Percentiles rank a stretch among this genome's conserved stretches.
These are phyloP conservation scores for Venturia nashicola DNA, from an alignment of 2,329 filamentous ascomycete genomes.

Conservation along the genomic window DNA sequence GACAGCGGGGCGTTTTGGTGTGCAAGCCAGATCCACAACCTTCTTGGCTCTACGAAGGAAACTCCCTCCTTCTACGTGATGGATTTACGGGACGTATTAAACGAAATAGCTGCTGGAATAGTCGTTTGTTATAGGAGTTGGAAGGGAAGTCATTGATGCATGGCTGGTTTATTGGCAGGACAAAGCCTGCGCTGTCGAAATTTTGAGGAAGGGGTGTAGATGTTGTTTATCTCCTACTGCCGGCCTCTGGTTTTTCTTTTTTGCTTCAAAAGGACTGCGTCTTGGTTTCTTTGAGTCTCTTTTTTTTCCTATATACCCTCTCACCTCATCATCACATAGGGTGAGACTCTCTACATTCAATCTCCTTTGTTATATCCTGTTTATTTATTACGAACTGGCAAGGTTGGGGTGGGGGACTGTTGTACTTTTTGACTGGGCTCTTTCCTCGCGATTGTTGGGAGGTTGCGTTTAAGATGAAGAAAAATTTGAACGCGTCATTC, in stretches of 20 bases:
- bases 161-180: neutral
- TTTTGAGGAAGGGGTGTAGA: neutral
- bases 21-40: neutral
- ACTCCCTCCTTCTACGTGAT: neutral
- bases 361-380: neutral
- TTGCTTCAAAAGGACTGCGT: neutral
- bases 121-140: neutral
- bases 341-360: neutral
- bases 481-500: neutral
- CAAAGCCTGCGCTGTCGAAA: neutral
- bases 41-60: neutral
- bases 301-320: conserved; percentile 2
- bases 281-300: neutral
- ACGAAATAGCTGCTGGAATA: neutral
- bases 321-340: neutral
- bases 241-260: neutral
- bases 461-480: neutral
- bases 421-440: neutral
- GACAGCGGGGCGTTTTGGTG: neutral
- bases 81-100: neutral
- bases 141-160: neutral
- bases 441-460: neutral
- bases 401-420: neutral
- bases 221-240: neutral
- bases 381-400: neutral